Conservation (phyloP, 495 filamentous ascomycete species). For the Baudoinia panamericana region DNA sequence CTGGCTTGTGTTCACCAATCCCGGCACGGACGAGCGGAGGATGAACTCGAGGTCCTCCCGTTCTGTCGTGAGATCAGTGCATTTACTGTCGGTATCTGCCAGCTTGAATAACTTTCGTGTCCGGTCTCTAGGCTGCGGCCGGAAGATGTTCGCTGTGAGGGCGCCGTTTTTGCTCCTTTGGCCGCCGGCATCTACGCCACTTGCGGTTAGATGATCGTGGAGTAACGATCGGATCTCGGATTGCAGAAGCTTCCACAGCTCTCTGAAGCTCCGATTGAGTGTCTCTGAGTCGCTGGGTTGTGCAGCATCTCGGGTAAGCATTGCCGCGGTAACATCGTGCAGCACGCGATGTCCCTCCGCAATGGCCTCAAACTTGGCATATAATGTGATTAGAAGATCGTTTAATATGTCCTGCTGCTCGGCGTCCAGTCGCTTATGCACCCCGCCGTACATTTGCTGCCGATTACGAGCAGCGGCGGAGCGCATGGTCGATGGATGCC, state of each 20-base stretch:
- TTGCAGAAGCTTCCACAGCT: slow-evolving; percentile 85
- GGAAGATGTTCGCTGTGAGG: slow-evolving; percentile 43
- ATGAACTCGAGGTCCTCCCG: slow-evolving; percentile 85
- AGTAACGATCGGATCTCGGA: slow-evolving; percentile 82
- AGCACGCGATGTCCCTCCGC: slow-evolving; percentile 89
- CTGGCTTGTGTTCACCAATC: slow-evolving; percentile 56
- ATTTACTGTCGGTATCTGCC: slow-evolving; percentile 44
- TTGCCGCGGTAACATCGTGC: slow-evolving; percentile 74
- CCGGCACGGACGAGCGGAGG: slow-evolving; percentile 78
- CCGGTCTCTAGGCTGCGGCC: slow-evolving; percentile 52
- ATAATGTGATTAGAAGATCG: slow-evolving; percentile 82
- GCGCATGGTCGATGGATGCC: slow-evolving; percentile 62
- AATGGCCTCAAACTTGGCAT: slow-evolving; percentile 93
- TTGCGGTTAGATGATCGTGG: slow-evolving; percentile 95
- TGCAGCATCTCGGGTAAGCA: slow-evolving; percentile 57
- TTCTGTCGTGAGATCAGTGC: slow-evolving; percentile 57
- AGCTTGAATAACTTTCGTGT: slow-evolving; percentile 77
- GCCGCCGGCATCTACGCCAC: slow-evolving; percentile 34
- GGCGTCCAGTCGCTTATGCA: slow-evolving; percentile 51
- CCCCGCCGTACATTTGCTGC: slow-evolving; percentile 31
- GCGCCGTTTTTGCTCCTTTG: slow-evolving; percentile 30
- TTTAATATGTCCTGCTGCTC: slow-evolving; percentile 68
- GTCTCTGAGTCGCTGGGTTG: slow-evolving; percentile 32
- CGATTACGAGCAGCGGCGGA: slow-evolving; percentile 37
- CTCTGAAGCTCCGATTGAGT: slow-evolving; percentile 70